These are phyloP conservation scores for Aspergillus glaucus DNA, from an alignment of 2,329 filamentous ascomycete genomes.

Conservation along the genomic window DNA sequence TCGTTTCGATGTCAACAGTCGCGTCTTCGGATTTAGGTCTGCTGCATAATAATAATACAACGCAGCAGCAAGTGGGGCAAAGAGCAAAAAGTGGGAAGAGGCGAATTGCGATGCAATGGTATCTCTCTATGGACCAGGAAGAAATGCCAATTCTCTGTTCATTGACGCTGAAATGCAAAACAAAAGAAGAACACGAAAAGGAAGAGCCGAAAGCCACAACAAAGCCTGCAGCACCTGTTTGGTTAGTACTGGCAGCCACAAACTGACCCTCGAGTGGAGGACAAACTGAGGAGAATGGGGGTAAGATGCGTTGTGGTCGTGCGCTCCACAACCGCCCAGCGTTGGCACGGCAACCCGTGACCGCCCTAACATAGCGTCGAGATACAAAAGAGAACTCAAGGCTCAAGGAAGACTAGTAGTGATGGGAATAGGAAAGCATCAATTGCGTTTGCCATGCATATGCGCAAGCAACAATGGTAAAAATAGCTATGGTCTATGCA, in stretches of 20 bases:
- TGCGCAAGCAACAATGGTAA: background rate
- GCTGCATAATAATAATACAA: background rate
- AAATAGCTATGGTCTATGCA: background rate
- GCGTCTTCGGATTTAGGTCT: background rate
- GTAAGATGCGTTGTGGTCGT: conserved; percentile 10
- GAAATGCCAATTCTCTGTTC: background rate
- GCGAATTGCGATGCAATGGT: background rate
- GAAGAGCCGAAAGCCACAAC: background rate
- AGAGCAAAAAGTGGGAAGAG: background rate
- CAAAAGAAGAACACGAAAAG: background rate
- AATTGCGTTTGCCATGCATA: background rate
- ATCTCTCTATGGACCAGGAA: background rate
- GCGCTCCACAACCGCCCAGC: conserved; percentile 7
- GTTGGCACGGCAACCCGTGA: conserved; percentile 21
- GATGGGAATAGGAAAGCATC: background rate
- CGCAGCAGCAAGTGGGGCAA: background rate
- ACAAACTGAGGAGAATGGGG: background rate
- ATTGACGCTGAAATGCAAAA: conserved; percentile 1
- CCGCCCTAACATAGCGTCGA: background rate
- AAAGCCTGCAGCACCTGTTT: background rate
- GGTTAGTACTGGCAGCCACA: background rate
- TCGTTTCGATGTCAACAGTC: background rate
- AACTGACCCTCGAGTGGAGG: background rate
- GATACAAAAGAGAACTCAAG: background rate
- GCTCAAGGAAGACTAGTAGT: background rate